Evolutionary conservation across 2,329 filamentous ascomycete species (phyloP).

Genomic region (Gliomastix tumulicola): DNA sequence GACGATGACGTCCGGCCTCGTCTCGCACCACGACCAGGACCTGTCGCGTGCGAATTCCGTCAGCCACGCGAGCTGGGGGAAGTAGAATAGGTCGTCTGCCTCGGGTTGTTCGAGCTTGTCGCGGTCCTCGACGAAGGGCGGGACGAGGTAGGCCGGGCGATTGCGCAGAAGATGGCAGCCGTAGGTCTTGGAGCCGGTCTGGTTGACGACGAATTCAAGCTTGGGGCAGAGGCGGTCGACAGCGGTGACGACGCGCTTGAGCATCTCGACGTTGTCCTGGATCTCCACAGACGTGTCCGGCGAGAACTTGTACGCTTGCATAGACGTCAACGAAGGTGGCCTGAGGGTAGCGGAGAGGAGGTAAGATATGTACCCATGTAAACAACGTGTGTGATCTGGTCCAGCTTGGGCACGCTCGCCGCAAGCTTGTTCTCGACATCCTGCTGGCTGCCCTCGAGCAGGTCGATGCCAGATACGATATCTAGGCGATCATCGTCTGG

Average conservation of each 20-base stretch:
- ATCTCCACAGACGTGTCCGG: slow-evolving; percentile 21
- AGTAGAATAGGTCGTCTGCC: slow-evolving; percentile 2
- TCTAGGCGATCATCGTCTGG: slow-evolving; percentile 27
- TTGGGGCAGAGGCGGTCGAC: slow-evolving; percentile 20
- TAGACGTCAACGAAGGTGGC: not conserved
- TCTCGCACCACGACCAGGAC: slow-evolving; percentile 30
- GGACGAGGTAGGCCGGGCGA: slow-evolving; percentile 25
- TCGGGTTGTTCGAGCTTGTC: not conserved
- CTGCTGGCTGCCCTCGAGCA: slow-evolving; percentile 28
- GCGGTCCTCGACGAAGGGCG: slow-evolving; percentile 12
- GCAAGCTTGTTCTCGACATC: slow-evolving; percentile 23
- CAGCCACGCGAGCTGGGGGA: slow-evolving; percentile 25
- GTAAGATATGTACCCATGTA: slow-evolving; percentile 22
- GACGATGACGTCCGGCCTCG: slow-evolving; percentile 30
- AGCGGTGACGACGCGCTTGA: slow-evolving; percentile 25
- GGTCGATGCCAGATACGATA: slow-evolving; percentile 31
- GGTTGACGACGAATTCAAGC: slow-evolving; percentile 27
- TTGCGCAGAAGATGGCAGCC: slow-evolving; percentile 32
- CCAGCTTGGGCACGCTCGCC: slow-evolving; percentile 21
- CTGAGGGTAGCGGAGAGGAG: too few species aligned
- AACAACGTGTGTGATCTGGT: slow-evolving; percentile 33
- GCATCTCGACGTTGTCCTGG: slow-evolving; percentile 30
- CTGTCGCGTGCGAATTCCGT: slow-evolving; percentile 24
- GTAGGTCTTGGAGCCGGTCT: slow-evolving; percentile 27
- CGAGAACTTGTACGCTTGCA: slow-evolving; percentile 30